Percentiles rank a stretch among this genome's conserved stretches.
phyloP scores from a whole-genome alignment of 306 rosid genomes.

The Trifolium repens region DNA sequence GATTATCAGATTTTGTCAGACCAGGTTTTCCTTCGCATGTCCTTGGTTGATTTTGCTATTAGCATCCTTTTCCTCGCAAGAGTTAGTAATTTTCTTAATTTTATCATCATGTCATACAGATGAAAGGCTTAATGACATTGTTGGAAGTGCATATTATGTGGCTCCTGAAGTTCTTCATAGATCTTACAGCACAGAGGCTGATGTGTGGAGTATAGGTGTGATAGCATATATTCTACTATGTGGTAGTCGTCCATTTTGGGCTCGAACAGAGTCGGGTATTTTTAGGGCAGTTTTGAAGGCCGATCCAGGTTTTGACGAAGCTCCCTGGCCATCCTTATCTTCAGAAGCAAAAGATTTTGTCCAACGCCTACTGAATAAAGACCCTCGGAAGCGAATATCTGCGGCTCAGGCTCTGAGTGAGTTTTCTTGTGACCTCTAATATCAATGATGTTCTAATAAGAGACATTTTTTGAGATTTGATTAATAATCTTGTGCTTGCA shows the following conservation, averaged over 20 bases:
- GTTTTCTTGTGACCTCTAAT: conserved; percentile 41
- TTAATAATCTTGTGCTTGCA: conserved; percentile 54
- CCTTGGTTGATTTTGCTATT: conserved; percentile 43
- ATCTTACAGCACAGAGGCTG: conserved; percentile 93
- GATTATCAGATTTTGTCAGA: conserved; percentile 92
- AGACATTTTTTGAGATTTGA: conserved; percentile 33
- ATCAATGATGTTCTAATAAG: conserved; percentile 35
- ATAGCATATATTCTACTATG: conserved; percentile 97
- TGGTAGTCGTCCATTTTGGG: conserved; percentile 99
- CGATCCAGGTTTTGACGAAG: conserved; percentile 92
- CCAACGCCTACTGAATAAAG: conserved; percentile 86
- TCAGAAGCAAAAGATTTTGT: conserved; percentile 93
- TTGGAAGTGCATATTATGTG: conserved; percentile 98
- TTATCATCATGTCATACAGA: conserved; percentile 54
- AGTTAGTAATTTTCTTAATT: conserved; percentile 39
- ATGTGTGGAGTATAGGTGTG: conserved; percentile 97
- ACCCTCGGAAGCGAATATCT: conserved; percentile 91
- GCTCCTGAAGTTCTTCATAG: conserved; percentile 99
- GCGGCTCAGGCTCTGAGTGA: conserved; percentile 96
- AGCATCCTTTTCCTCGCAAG: conserved; percentile 16
- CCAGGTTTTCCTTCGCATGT: conserved; percentile 67
- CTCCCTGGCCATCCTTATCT: conserved; percentile 94
- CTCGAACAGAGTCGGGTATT: conserved; percentile 95
- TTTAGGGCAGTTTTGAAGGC: conserved; percentile 95
- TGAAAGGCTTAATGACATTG: conserved; percentile 97